Base-by-base conservation (phyloP, 83 land plant genomes). In the Isoetes engelmannii region DNA sequence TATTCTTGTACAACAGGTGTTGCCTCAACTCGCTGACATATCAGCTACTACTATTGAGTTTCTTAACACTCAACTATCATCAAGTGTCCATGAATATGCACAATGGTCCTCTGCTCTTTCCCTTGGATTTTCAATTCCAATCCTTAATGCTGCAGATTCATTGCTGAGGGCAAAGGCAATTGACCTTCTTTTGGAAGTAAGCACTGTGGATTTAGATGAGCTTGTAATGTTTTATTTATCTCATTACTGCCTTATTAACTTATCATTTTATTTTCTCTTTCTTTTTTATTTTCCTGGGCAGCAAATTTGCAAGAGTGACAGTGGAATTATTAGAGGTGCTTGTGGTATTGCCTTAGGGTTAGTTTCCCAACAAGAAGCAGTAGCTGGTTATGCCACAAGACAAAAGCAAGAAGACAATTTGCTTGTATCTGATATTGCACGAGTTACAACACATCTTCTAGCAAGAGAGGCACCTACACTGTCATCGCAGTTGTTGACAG, bases 271-370 rank as follows among this genome's bases (percentile, higher is more conserved):
- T 28, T 28, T 28, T 28, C 37, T 28, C 37, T 28, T 28, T 28
- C 37, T 28, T 28, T 2, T 28, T 28, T 0, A 28, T 28, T 28
- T 28, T 28, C 37, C 37, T 28, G 37, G 37, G 66, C 41, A 19
- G 66, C 46, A 63, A 42, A 47, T 47, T 15, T 15, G 66, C 8
- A 44, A 0, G 17, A 63, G 48, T 44, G 66, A 63, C 66, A 7
- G 66, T 13, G 66, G 66, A 8, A 15, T 41, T 8, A 47, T 63
- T 44, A 18, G 49, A 41, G 66, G 66, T 13, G 66, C 66, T 7
- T 63, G 66, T 63, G 66, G 66, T 15, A 0, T 63, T 18, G 66
- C 41, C 18, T 4, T 63, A 7, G 66, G 66, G 10, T 7, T 63
- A 7, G 15, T 63, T 7, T 19, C 4, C 45, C 66, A 63, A 15